A percentile compares a stretch with the other conserved stretches of the same genome.
These are phyloP conservation scores for Coccomyxa sp. DNA, from an alignment of 139 green algal species.

Conservation along the genomic window DNA sequence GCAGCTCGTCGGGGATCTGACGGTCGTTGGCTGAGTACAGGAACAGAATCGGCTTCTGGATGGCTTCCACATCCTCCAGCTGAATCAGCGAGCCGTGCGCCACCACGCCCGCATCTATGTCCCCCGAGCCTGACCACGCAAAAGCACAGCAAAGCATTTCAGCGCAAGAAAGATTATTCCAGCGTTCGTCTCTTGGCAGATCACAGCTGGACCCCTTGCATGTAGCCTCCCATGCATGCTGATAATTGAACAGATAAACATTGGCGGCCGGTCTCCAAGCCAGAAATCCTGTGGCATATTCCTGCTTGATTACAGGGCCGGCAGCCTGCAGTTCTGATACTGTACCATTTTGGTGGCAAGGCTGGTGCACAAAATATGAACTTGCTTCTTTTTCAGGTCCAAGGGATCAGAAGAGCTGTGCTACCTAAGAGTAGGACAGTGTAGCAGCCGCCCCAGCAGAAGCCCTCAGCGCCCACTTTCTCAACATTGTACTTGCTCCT, in stretches of 20 bases:
- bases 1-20: neutral
- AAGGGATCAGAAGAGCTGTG: neutral
- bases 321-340: too few relatives aligned
- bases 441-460: slow-evolving; percentile 2
- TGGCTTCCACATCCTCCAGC: neutral
- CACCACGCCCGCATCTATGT: neutral
- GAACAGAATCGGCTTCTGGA: slow-evolving; percentile 1
- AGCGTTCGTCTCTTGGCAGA: neutral
- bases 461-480: neutral
- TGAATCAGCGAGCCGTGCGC: neutral
- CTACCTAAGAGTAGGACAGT: neutral
- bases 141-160: neutral
- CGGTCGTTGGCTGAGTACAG: slow-evolving; percentile 4
- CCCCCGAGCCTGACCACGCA: neutral
- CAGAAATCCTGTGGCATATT: too few relatives aligned
- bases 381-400: too few relatives aligned
- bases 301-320: too few relatives aligned
- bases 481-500: neutral
- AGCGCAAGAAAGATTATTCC: neutral
- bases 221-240: too few relatives aligned
- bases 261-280: too few relatives aligned
- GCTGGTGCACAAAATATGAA: too few relatives aligned
- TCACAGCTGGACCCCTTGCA: neutral
- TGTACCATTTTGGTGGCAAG: too few relatives aligned
- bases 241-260: too few relatives aligned